phyloP scores from a whole-genome alignment of 306 rosid species.

The Myrica gale region DNA sequence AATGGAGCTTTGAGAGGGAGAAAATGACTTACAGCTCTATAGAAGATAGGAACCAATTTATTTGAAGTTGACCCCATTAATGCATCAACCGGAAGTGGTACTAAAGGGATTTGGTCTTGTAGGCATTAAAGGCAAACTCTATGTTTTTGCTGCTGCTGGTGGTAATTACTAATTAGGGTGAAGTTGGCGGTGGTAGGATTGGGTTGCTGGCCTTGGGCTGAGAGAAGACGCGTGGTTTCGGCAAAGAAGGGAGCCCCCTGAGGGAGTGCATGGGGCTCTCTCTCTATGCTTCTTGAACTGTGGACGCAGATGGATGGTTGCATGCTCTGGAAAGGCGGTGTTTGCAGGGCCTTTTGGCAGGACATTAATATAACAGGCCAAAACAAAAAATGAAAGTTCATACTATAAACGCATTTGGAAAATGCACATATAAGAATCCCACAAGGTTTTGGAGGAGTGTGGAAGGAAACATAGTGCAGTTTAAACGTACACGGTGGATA shows the following conservation, averaged over 20 bases:
- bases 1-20: neutral
- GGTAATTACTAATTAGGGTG: neutral
- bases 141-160: constrained; percentile 4
- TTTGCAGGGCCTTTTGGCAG: neutral
- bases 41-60: neutral
- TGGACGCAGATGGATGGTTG: constrained; percentile 23
- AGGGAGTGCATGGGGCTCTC: constrained; percentile 21
- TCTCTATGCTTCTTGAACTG: constrained; percentile 32
- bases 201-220: constrained; percentile 29
- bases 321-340: constrained; percentile 39
- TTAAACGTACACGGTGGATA: no score
- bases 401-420: no score
- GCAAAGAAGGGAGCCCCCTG: constrained; percentile 3
- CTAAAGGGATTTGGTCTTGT: neutral
- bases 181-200: constrained; percentile 20
- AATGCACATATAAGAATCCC: no score
- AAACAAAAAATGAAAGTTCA: no score
- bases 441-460: no score
- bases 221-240: constrained; percentile 30
- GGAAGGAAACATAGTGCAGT: no score
- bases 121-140: constrained; percentile 7
- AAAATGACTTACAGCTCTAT: neutral
- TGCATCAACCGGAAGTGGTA: neutral
- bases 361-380: no score
- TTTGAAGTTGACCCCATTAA: neutral